Conservation (phyloP, 2,329 filamentous ascomycete species). For the Colletotrichum sp. region DNA sequence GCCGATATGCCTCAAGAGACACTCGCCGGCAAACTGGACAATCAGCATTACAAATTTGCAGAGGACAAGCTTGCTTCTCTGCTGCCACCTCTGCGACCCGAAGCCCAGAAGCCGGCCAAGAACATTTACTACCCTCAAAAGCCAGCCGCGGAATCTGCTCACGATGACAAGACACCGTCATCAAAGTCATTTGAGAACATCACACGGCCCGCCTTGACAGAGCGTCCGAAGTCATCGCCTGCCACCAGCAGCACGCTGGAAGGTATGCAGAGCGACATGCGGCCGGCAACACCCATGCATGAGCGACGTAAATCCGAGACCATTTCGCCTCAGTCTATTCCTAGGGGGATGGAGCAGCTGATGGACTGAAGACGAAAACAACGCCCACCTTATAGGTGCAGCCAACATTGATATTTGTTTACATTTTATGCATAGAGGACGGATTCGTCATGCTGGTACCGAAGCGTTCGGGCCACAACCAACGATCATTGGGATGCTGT, state of each 20-base stretch:
- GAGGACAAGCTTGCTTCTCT: slow-evolving; percentile 23
- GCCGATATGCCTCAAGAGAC: slow-evolving; percentile 28
- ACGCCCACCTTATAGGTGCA: not conserved
- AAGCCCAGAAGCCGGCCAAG: slow-evolving; percentile 20
- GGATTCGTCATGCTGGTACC: slow-evolving; percentile 1
- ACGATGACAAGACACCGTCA: not conserved
- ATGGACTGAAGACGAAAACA: slow-evolving; percentile 30
- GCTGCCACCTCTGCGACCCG: slow-evolving; percentile 29
- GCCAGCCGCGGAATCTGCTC: not conserved
- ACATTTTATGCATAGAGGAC: slow-evolving; percentile 14
- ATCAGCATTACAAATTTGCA: slow-evolving; percentile 23
- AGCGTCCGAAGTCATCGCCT: slow-evolving; percentile 18
- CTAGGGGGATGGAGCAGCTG: slow-evolving; percentile 43
- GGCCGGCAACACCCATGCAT: slow-evolving; percentile 11
- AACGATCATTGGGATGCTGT: not conserved
- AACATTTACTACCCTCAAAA: slow-evolving; percentile 21
- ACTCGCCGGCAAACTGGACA: slow-evolving; percentile 25
- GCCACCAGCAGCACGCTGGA: not conserved
- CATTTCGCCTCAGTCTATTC: slow-evolving; percentile 49
- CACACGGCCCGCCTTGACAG: slow-evolving; percentile 2
- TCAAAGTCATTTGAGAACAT: not conserved
- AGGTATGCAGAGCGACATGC: not conserved
- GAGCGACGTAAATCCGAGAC: slow-evolving; percentile 31
- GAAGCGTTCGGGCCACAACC: slow-evolving; percentile 17
- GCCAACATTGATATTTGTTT: not conserved